Evolutionary conservation across 345 rosid species (phyloP), one percentile per base, ranked within the genome.

Genomic region (Syzygium jambos): DNA sequence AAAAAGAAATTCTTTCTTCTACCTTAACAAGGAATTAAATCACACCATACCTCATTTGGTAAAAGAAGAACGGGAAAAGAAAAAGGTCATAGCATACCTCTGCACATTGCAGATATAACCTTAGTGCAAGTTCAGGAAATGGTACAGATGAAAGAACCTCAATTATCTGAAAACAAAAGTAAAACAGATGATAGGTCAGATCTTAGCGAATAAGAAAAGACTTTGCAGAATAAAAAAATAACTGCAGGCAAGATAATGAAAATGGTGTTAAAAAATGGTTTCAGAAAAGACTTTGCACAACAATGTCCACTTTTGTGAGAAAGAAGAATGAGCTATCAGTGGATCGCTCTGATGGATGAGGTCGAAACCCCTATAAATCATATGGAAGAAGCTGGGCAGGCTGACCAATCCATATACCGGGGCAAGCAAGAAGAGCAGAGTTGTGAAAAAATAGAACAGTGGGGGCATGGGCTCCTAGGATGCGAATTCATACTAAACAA

Each of bases 21-120:
- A 29, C 41, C 85, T 29, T 84, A 30, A 38, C 30, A 22, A 84
- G 57, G 43, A 84, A 84, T 61, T 30, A 21, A 43, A 65, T n/a
- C n/a, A 84, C 10, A 61, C 51, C 4, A 27, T 12, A 41, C 6
- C 19, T 17, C 86, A 57, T 56, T 84, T 52, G 12, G 41, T 17
- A 52, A 43, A 73, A 73, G 82, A 73, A 12, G 54, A 82, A 8
- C 1, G 41, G 59, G 30, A 84, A 84, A 84, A 84, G 55, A 41
- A 54, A 25, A 84, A 84, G 61, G 15, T 52, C 57, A 51, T 52
- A 52, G 86, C 78, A 89, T 94, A 97, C 99, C 98, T 97, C 98
- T 57, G 98, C 98, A 90, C 99, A 96, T 80, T 96, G 95, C 77
- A 97, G 94, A 90, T 94, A 95, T 90, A 97, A 89, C 90, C 96